Base-by-base conservation (phyloP, 2,329 filamentous ascomycete genomes). In the Aspergillus novoparasiticus region DNA sequence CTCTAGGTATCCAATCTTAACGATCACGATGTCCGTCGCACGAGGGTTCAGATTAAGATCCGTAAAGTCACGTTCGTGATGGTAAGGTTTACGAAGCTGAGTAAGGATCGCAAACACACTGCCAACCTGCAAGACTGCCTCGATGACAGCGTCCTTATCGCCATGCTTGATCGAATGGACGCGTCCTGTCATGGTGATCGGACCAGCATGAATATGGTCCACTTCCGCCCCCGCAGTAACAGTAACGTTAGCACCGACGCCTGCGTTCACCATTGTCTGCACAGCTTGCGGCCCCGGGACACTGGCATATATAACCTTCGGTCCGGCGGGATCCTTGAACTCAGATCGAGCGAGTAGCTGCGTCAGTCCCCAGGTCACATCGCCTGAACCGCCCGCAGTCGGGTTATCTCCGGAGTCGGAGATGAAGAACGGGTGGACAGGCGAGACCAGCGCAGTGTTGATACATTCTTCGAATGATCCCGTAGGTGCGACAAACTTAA, bases 351-450 rank as follows among this genome's bases (percentile, higher is more conserved):
- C 73, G 10, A 86, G 76, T 19, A 86, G 69, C 56, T 79, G 74
- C 0, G 78, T 78, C 6, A 86, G 69, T 0, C 82, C 81, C 82
- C 83, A 86, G 0, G 83, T 85, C 19, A 86, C 80, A 66, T 86
- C 83, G 0, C 84, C 84, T 0, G 83, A 82, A 0, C 83, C 84
- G 6, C 84, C 84, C 1, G 84, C 84, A 0, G 84, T 86, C 8
- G 84, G 84, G 58, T 86, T 86, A 62, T 86, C 84, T 0, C 84
- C 84, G 1, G 83, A 85, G 69, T 86, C 84, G 0, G 83, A 86
- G 61, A 86, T 82, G 68, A 85, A 86, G 64, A 79, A 86, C 0
- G 84, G 84, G 9, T 78, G 77, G 19, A 76, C 72, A 1, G 70
- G 61, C 0, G 80, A 78, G 6, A 67, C 64, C 10, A 85, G 68